Conservation (phyloP, 2,329 filamentous ascomycete species). For the Colletotrichum sp. region DNA sequence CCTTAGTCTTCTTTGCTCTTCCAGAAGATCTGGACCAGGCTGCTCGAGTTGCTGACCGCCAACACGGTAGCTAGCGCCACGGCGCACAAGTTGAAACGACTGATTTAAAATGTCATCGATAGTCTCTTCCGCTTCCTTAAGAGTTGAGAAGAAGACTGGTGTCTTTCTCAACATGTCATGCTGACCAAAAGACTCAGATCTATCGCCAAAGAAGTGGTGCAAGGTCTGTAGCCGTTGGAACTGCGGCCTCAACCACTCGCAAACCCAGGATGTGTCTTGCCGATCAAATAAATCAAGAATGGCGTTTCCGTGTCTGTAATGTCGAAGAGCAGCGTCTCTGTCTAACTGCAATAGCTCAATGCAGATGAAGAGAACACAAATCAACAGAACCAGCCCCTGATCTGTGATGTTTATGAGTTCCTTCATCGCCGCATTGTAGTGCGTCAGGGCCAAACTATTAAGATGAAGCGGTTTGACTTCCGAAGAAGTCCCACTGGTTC, state of each 20-base stretch:
- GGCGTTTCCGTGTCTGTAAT: slow-evolving; percentile 4
- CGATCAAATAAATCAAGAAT: background rate
- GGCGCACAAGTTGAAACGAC: slow-evolving; percentile 32
- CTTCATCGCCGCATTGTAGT: slow-evolving; percentile 30
- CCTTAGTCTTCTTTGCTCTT: background rate
- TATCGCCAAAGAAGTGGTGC: background rate
- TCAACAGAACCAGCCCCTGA: slow-evolving; percentile 39
- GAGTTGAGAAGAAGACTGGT: background rate
- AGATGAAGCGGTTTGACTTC: background rate
- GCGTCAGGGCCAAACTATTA: slow-evolving; percentile 23
- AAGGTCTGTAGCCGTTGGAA: background rate
- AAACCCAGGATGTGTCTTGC: background rate
- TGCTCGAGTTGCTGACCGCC: background rate
- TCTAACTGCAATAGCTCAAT: slow-evolving; percentile 59
- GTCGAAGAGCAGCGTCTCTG: slow-evolving; percentile 43
- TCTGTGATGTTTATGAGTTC: slow-evolving; percentile 27
- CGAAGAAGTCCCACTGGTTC: background rate
- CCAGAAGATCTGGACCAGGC: slow-evolving; percentile 20
- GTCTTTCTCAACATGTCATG: background rate
- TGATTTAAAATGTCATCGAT: slow-evolving; percentile 33
- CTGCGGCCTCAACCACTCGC: background rate
- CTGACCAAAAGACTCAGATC: slow-evolving; percentile 15
- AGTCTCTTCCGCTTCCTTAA: slow-evolving; percentile 33
- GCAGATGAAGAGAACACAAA: slow-evolving; percentile 56
- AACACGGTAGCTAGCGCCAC: slow-evolving; percentile 29